Conservation (phyloP, 148 eudicot species). For the Cornus kousa region DNA sequence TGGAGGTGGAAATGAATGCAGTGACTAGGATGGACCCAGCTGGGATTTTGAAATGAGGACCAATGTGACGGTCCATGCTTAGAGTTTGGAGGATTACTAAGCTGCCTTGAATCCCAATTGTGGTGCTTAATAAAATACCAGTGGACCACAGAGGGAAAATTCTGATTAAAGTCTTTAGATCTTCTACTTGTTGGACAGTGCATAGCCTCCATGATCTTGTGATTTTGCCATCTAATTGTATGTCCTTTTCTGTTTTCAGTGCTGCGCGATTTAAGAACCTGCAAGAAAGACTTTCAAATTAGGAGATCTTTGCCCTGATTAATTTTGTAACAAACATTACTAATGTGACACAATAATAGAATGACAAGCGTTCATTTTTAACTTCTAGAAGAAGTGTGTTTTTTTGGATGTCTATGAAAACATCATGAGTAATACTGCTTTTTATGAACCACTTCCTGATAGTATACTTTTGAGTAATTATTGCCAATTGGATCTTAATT, state of each 20-base stretch:
- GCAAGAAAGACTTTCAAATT: neutral
- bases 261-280: constrained; percentile 52
- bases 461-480: too few species aligned
- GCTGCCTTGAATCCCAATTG: constrained; percentile 44
- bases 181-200: constrained; percentile 29
- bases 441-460: too few species aligned
- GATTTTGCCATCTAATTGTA: constrained; percentile 16
- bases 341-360: too few species aligned
- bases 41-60: constrained; percentile 31
- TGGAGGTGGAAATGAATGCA: constrained; percentile 28
- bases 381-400: too few species aligned
- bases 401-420: too few species aligned
- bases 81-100: constrained; percentile 53
- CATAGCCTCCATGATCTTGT: constrained; percentile 36
- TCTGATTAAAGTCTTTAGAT: constrained; percentile 39
- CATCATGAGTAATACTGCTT: too few species aligned
- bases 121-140: constrained; percentile 45
- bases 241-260: constrained; percentile 24
- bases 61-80: constrained; percentile 36
- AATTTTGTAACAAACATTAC: too few species aligned
- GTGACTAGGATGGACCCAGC: constrained; percentile 32
- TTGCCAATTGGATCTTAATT: too few species aligned
- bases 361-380: too few species aligned
- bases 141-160: constrained; percentile 65
- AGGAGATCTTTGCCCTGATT: too few species aligned